Evolutionary conservation across 2,329 filamentous ascomycete species (phyloP).

Genomic region (Cytospora piceicola): DNA sequence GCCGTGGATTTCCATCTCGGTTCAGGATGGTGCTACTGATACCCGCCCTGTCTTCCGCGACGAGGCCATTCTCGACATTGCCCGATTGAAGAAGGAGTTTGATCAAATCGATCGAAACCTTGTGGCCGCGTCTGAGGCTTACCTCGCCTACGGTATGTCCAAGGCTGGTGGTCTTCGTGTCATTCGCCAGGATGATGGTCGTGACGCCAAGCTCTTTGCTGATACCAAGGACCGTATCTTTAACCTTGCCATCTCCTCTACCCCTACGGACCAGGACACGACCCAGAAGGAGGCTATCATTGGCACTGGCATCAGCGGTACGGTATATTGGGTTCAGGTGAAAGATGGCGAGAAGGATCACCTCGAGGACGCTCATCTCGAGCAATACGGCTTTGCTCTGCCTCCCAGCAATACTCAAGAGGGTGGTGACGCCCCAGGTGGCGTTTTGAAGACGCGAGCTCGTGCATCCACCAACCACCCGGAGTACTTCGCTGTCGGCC

Average conservation of each 20-base stretch:
- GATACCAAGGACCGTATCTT: constrained; percentile 93
- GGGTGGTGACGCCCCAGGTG: constrained; percentile 81
- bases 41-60: constrained; percentile 70
- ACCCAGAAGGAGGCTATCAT: constrained; percentile 79
- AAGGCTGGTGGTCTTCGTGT: constrained; percentile 92
- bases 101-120: constrained; percentile 95
- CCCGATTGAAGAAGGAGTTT: constrained; percentile 94
- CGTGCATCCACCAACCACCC: constrained; percentile 87
- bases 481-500: constrained; percentile 92
- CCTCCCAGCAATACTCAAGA: constrained; percentile 85
- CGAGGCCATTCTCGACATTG: constrained; percentile 87
- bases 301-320: constrained; percentile 90
- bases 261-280: constrained; percentile 57
- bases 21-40: constrained; percentile 62
- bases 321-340: constrained; percentile 93
- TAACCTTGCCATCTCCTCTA: constrained; percentile 83
- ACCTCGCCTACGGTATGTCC: constrained; percentile 92
- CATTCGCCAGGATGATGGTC: constrained; percentile 91
- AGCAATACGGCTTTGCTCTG: constrained; percentile 85
- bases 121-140: constrained; percentile 84
- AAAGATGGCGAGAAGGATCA: constrained; percentile 77
- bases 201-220: constrained; percentile 88
- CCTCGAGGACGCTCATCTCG: constrained; percentile 76
- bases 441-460: constrained; percentile 92
- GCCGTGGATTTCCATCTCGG: constrained; percentile 88